Percentiles rank a stretch among this genome's conserved stretches.
phyloP scores from a whole-genome alignment of 1,139 yeast genomes.

The Kodamaea arcana region DNA sequence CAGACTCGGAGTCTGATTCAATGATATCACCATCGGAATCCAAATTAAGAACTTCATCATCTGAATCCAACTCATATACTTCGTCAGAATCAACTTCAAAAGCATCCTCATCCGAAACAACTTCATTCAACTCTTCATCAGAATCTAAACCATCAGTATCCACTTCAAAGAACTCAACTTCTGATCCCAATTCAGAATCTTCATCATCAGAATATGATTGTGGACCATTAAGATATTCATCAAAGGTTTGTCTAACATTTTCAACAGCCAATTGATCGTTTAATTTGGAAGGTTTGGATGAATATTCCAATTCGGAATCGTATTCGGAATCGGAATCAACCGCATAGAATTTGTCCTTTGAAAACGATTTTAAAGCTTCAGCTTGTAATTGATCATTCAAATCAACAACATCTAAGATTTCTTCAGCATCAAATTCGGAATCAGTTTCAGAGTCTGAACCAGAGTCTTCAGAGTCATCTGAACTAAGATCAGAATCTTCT shows the following conservation, averaged over 20 bases:
- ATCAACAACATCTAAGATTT: constrained; percentile 32
- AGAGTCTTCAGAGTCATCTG: constrained; percentile 9
- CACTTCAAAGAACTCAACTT: constrained; percentile 33
- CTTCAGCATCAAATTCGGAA: constrained; percentile 20
- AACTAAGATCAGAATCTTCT: constrained; percentile 12
- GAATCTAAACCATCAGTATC: constrained; percentile 23
- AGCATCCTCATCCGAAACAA: constrained; percentile 21
- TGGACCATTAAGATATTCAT: constrained; percentile 30
- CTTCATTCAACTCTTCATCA: constrained; percentile 10
- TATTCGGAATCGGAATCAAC: constrained; percentile 16
- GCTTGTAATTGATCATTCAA: constrained; percentile 36
- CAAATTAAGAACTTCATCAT: too few relatives aligned
- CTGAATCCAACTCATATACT: constrained; percentile 12
- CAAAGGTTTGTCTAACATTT: constrained; percentile 38
- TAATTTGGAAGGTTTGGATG: constrained; percentile 31
- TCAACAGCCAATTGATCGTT: constrained; percentile 36
- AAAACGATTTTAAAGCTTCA: constrained; percentile 20
- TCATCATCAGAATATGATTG: constrained; percentile 22
- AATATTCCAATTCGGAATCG: constrained; percentile 22
- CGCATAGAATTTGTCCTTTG: constrained; percentile 10
- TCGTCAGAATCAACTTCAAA: constrained; percentile 5
- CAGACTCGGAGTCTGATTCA: constrained; percentile 13
- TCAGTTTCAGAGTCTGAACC: constrained; percentile 11
- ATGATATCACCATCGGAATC: constrained; percentile 15
- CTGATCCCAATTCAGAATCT: constrained; percentile 27